Percentiles rank a stretch among this genome's conserved stretches.
phyloP scores from a whole-genome alignment of 1,139 yeast species.

The Nakaseomyces nivariensis region DNA sequence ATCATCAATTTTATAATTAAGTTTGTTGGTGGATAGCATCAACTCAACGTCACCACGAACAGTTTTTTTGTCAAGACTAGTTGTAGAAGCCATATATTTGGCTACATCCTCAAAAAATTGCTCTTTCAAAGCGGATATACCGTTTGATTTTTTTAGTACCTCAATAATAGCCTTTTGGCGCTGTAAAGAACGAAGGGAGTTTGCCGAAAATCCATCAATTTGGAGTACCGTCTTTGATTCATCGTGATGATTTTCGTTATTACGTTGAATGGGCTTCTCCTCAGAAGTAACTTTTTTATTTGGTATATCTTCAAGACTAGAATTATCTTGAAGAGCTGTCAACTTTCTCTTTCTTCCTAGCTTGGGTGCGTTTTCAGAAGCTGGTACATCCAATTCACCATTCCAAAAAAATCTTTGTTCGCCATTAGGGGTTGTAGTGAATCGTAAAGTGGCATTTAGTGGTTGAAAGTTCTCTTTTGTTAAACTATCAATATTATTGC shows the following conservation, averaged over 20 bases:
- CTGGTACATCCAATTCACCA: slow-evolving; percentile 21
- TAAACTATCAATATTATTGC: slow-evolving; percentile 9
- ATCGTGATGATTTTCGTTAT: slow-evolving; percentile 1
- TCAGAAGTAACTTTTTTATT: slow-evolving; percentile 1
- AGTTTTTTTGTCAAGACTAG: slow-evolving; percentile 28
- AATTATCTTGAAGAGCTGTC: neutral
- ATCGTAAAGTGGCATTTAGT: slow-evolving; percentile 24
- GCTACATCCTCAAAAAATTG: slow-evolving; percentile 26
- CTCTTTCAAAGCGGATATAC: slow-evolving; percentile 24
- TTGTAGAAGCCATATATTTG: slow-evolving; percentile 21
- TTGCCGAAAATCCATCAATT: slow-evolving; percentile 27
- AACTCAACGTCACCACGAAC: slow-evolving; percentile 24
- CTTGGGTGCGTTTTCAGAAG: slow-evolving; percentile 13
- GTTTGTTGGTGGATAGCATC: slow-evolving; percentile 19
- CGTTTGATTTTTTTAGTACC: slow-evolving; percentile 21
- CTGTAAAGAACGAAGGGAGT: slow-evolving; percentile 25
- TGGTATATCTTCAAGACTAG: neutral
- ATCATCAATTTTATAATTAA: slow-evolving; percentile 14
- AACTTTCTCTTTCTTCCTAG: slow-evolving; percentile 17
- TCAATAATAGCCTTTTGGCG: slow-evolving; percentile 27
- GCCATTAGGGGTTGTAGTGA: slow-evolving; percentile 13
- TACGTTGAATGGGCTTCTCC: neutral
- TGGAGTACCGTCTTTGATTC: slow-evolving; percentile 7
- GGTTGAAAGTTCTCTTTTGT: slow-evolving; percentile 18
- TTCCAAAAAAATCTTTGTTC: slow-evolving; percentile 26